phyloP scores from a whole-genome alignment of 768 basidiomycete genomes.

The Lentinula detonsa region DNA sequence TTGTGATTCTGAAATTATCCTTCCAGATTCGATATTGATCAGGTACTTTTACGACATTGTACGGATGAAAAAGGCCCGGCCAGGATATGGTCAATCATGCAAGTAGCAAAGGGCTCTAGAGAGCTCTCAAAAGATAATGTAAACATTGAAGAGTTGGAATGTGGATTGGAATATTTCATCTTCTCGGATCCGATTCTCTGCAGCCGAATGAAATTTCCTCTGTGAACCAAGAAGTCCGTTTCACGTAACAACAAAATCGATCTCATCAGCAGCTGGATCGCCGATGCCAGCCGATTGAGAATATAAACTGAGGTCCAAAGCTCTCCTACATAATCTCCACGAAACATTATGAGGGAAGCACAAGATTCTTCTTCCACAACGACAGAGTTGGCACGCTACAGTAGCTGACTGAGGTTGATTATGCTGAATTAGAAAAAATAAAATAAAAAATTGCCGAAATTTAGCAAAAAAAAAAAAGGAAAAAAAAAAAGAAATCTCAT shows the following conservation, averaged over 20 bases:
- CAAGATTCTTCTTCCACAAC: no score
- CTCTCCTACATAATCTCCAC: no score
- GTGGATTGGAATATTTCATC: background rate
- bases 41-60: background rate
- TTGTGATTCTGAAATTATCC: background rate
- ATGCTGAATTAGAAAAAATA: background rate
- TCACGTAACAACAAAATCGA: constrained; percentile 13
- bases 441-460: background rate
- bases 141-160: no score
- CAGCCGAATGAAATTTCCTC: background rate
- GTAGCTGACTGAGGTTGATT: background rate
- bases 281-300: constrained; percentile 9
- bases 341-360: no score
- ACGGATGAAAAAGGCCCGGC: background rate
- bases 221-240: background rate
- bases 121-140: no score
- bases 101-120: background rate
- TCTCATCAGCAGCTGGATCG: constrained; percentile 16
- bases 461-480: background rate
- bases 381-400: no score
- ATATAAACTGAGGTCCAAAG: background rate
- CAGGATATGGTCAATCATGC: background rate
- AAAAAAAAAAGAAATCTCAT: background rate
- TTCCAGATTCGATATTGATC: background rate
- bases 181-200: constrained; percentile 2